phyloP scores from a whole-genome alignment of 345 rosid species.

The Limnanthes douglasii region DNA sequence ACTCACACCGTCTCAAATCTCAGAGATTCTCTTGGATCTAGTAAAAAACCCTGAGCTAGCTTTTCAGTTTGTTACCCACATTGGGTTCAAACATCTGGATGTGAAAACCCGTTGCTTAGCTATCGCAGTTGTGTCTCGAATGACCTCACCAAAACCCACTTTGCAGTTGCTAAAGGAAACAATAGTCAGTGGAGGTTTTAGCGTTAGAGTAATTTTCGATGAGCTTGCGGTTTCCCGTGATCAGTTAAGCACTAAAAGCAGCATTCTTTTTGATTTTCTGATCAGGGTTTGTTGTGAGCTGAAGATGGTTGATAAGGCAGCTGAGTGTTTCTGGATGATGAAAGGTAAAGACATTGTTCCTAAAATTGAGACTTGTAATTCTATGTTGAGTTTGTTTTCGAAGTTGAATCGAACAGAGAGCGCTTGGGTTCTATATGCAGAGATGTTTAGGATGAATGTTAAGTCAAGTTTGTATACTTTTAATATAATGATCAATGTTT shows the following conservation, averaged over 20 bases:
- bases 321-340: slow-evolving; percentile 51
- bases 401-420: slow-evolving; percentile 36
- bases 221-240: slow-evolving; percentile 30
- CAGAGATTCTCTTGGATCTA: slow-evolving; percentile 32
- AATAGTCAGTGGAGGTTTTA: slow-evolving; percentile 9
- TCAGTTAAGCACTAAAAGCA: slow-evolving; percentile 29
- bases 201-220: slow-evolving; percentile 27
- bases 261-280: slow-evolving; percentile 39
- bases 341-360: slow-evolving; percentile 52
- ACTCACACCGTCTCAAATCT: slow-evolving; percentile 25
- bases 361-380: slow-evolving; percentile 56
- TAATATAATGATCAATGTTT: slow-evolving; percentile 78
- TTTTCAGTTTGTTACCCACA: slow-evolving; percentile 22
- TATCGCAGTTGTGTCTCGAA: slow-evolving; percentile 35
- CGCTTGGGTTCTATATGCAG: slow-evolving; percentile 87
- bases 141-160: slow-evolving; percentile 39
- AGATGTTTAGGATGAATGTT: slow-evolving; percentile 78
- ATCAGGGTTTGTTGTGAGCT: slow-evolving; percentile 50
- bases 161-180: slow-evolving; percentile 32
- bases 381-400: slow-evolving; percentile 41
- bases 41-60: slow-evolving; percentile 47
- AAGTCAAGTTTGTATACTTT: slow-evolving; percentile 52
- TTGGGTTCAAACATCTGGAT: slow-evolving; percentile 26
- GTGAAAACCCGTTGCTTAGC: slow-evolving; percentile 49
- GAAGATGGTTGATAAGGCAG: slow-evolving; percentile 45